Evolutionary conservation across 257 asterid genomes (phyloP), one percentile per base, ranked within the genome.

Genomic region (Solanum tarijense): DNA sequence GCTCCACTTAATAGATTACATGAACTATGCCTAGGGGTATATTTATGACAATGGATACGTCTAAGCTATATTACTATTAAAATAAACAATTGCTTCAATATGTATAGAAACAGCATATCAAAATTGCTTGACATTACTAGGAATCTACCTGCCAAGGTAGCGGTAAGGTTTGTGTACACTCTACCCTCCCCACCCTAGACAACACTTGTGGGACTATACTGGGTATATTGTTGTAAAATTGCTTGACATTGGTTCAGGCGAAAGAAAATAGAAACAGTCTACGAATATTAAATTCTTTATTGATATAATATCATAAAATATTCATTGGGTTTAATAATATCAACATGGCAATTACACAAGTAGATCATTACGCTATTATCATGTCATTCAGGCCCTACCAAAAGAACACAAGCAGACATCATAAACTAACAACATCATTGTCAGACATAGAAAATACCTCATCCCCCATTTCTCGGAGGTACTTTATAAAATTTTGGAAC

Each of bases 391-490:
- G 76, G 48, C 55, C 75, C 46, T 34, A 60, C 55, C 35, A 12
- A 65, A 36, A 60, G 32, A 84, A 84, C 48, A 60, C n/a, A 43
- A 12, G n/a, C 55, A 60, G 46, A 84, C 9, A 65, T 60, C 35
- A 84, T 84, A 43, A 79, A 43, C 25, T 78, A 81, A 81, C 12
- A 81, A 81, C 29, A 82, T 82, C 86, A 82, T 29, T 46, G 69
- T 82, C 69, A 84, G 29, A 79, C 65, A 55, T 78, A 36, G 83
- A 52, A 83, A 87, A 85, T 91, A 97, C 99, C 99, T 97, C 99
- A 90, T 97, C 99, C 78, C 99, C 99, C 98, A 97, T 94, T 91
- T 97, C 99, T 4, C 98, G 98, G 66, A 97, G 94, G 93, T 96
- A 96, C 90, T 88, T 95, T 87, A 97, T 97, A 91, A 97, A 97